Evolutionary conservation across 176 grass and related monocot species (phyloP).

Genomic region (Dactylis glomerata): DNA sequence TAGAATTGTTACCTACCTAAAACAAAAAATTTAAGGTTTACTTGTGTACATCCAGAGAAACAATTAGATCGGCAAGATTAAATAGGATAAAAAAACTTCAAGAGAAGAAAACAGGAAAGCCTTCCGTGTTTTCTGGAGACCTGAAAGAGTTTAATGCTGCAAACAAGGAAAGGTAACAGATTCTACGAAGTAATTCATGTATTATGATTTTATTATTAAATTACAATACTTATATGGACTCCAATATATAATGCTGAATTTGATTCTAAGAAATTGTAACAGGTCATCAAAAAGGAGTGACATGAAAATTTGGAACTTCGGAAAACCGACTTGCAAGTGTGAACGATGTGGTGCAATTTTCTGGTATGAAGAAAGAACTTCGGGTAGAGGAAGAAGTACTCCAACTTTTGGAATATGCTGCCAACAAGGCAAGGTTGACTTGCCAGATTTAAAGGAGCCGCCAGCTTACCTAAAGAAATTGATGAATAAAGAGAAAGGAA

Average conservation of each 20-base stretch:
- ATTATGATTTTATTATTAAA: no score
- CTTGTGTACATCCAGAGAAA: not conserved
- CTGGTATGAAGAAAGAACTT: slow-evolving; percentile 15
- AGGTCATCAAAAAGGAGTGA: not conserved
- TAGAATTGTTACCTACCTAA: no score
- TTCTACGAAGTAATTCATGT: no score
- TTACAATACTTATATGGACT: no score
- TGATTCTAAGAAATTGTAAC: not conserved
- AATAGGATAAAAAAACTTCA: not conserved
- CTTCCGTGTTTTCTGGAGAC: not conserved
- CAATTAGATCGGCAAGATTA: not conserved
- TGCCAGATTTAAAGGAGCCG: not conserved
- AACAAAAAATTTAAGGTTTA: not conserved
- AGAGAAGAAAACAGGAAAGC: not conserved
- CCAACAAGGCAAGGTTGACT: not conserved
- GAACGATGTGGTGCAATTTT: not conserved
- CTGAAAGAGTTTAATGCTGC: not conserved
- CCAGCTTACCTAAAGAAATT: not conserved
- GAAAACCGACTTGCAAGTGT: slow-evolving; percentile 8
- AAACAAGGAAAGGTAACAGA: not conserved
- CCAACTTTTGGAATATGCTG: not conserved
- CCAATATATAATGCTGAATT: not conserved
- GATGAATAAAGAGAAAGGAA: not conserved
- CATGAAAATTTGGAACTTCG: not conserved
- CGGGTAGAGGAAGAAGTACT: not conserved